Conservation (phyloP, 805 yeast species). For the Ogataea corticis region DNA sequence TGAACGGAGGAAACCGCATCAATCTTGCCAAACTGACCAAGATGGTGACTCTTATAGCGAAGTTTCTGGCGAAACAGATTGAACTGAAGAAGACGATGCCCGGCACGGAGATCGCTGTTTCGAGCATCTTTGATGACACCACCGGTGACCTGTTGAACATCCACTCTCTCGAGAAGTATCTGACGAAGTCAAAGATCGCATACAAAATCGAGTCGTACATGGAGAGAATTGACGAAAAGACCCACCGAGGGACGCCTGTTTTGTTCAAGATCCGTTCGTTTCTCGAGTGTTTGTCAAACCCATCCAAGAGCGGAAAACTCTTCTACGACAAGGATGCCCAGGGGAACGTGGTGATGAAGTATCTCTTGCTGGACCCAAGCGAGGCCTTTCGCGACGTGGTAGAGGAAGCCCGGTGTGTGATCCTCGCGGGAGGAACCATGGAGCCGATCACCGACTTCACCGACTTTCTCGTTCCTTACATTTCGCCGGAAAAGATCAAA, state of each 20-base stretch:
- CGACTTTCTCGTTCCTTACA: conserved; percentile 63
- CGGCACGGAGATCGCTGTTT: conserved; percentile 54
- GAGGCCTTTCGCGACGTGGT: conserved; percentile 65
- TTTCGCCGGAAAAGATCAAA: conserved; percentile 42
- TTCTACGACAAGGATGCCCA: conserved; percentile 55
- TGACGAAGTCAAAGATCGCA: conserved; percentile 71
- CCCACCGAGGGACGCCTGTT: conserved; percentile 43
- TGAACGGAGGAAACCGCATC: conserved; percentile 72
- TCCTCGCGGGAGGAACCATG: conserved; percentile 95
- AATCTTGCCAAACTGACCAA: conserved; percentile 64
- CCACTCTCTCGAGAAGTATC: conserved; percentile 62
- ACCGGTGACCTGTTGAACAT: conserved; percentile 74
- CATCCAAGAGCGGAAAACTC: conserved; percentile 73
- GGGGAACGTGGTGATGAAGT: conserved; percentile 47
- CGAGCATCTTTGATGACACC: conserved; percentile 55
- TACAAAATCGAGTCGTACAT: conserved; percentile 75
- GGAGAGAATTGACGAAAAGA: conserved; percentile 11
- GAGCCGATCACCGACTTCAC: conserved; percentile 78
- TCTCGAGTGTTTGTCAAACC: conserved; percentile 64
- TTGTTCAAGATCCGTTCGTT: conserved; percentile 68
- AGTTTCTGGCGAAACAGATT: conserved; percentile 42
- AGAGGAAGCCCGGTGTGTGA: conserved; percentile 63
- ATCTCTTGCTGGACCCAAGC: conserved; percentile 79
- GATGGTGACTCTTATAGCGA: conserved; percentile 50
- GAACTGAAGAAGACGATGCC: conserved; percentile 37